Evolutionary conservation across 1,139 yeast genomes (phyloP).

Genomic region (Trichomonascaceae sp.): DNA sequence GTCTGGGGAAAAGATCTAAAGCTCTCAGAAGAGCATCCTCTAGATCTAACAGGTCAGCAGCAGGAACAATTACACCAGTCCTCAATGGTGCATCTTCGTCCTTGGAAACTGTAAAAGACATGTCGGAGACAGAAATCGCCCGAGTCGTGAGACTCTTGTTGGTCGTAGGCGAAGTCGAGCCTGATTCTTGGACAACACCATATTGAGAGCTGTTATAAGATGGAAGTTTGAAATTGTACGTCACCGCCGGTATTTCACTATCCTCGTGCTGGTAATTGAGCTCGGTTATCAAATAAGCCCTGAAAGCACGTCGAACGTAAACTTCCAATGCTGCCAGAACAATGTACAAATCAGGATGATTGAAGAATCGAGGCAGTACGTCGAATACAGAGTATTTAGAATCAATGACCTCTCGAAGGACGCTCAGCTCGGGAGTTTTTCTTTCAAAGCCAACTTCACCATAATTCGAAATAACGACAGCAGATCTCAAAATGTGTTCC

Average conservation of each 20-base stretch:
- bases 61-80: slow-evolving; percentile 83
- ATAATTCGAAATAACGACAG: slow-evolving; percentile 78
- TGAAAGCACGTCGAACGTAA: slow-evolving; percentile 91
- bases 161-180: slow-evolving; percentile 16
- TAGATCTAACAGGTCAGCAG: slow-evolving; percentile 78
- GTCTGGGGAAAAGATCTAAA: slow-evolving; percentile 58
- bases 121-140: slow-evolving; percentile 88
- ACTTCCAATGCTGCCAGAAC: slow-evolving; percentile 96
- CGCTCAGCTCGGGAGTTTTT: slow-evolving; percentile 72
- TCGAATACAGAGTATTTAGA: slow-evolving; percentile 95
- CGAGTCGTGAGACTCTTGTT: slow-evolving; percentile 42
- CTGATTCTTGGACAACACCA: slow-evolving; percentile 23
- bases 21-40: slow-evolving; percentile 79
- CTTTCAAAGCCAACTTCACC: slow-evolving; percentile 73
- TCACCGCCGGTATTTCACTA: slow-evolving; percentile 50
- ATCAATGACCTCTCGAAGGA: slow-evolving; percentile 86
- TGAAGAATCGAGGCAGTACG: slow-evolving; percentile 86
- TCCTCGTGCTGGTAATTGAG: slow-evolving; percentile 56
- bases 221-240: slow-evolving; percentile 90
- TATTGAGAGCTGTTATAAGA: slow-evolving; percentile 57
- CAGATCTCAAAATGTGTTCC: slow-evolving; percentile 87
- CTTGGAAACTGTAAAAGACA: slow-evolving; percentile 74
- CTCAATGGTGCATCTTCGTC: slow-evolving; percentile 58
- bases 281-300: slow-evolving; percentile 86
- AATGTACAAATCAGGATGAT: slow-evolving; percentile 78